Conservation (phyloP, 1,139 yeast species). For the Eremothecium gossypii region DNA sequence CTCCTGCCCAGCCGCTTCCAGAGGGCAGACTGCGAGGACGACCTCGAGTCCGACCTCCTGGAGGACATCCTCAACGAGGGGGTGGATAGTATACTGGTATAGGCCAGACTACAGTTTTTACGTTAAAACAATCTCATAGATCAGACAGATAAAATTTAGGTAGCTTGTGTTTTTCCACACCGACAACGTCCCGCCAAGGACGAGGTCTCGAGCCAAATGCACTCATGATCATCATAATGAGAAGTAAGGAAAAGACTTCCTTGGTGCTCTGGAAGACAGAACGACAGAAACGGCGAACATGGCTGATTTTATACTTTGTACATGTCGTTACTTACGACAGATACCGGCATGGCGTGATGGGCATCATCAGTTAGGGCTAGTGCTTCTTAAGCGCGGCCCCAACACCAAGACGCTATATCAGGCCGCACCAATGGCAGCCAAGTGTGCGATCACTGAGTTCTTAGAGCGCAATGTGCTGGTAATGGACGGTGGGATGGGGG, state of each 20-base stretch:
- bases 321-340: neutral
- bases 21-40: slow-evolving; percentile 40
- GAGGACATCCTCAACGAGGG: slow-evolving; percentile 29
- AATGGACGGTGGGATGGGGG: slow-evolving; percentile 40
- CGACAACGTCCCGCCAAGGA: slow-evolving; percentile 38
- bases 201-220: slow-evolving; percentile 86
- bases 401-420: neutral
- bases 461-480: slow-evolving; percentile 10
- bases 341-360: too few species aligned
- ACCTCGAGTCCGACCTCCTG: slow-evolving; percentile 37
- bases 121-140: slow-evolving; percentile 7
- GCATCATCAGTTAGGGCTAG: neutral
- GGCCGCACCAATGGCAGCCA: slow-evolving; percentile 2
- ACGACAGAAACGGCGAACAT: neutral
- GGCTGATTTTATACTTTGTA: neutral
- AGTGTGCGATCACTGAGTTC: neutral
- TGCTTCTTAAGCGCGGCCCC: neutral
- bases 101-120: neutral
- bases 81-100: slow-evolving; percentile 17
- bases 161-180: slow-evolving; percentile 86
- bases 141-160: slow-evolving; percentile 46
- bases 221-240: slow-evolving; percentile 62
- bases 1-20: slow-evolving; percentile 50
- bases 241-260: slow-evolving; percentile 26
- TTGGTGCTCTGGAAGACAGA: slow-evolving; percentile 8